Base-by-base conservation (phyloP, 257 asterid genomes). In the Gentiana macrophylla region DNA sequence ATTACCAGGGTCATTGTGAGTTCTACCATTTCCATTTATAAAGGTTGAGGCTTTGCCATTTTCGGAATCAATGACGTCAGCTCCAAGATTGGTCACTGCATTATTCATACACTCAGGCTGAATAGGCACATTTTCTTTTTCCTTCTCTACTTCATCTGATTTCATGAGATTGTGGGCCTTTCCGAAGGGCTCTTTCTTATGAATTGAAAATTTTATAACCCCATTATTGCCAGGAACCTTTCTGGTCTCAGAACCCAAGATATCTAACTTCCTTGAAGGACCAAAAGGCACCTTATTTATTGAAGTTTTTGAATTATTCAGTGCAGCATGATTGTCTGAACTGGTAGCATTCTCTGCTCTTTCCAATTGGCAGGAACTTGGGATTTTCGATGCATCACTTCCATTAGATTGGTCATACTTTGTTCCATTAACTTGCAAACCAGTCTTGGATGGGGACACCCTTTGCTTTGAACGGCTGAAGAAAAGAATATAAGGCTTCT, bases 401-500 rank as follows among this genome's bases (percentile, higher is more conserved):
- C 82, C 91, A 70, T 85, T 84, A 46, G 82, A 62, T 67, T 74
- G 83, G 24, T 71, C 72, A 55, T 74, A 61, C 73, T 73, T 84
- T 34, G 72, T 71, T 65, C 86, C 93, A 83, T 83, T 84, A 49
- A 77, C 67, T 57, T 65, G 70, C 59, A 53, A 62, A 61, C 80
- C 80, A 48, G 72, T 62, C 67, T 72, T 78, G 55, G 62, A 38
- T 66, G 72, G 46, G 57, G 59, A 80, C 41, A 85, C 82, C 80
- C 94, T 88, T 73, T 83, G 97, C 66, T 92, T 83, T 53, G 84
- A 71, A 56, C 99, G 97, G 69, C 91, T 75, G 68, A 77, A 88
- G 83, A 88, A 92, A 60, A 92, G 97, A 50, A 92, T 79, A 71
- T 92, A 88, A 68, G 69, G 97, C 76, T 83, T 92, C 72, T 88